Evolutionary conservation across 139 green algal species (phyloP).

Genomic region (Chlorella vulgaris): DNA sequence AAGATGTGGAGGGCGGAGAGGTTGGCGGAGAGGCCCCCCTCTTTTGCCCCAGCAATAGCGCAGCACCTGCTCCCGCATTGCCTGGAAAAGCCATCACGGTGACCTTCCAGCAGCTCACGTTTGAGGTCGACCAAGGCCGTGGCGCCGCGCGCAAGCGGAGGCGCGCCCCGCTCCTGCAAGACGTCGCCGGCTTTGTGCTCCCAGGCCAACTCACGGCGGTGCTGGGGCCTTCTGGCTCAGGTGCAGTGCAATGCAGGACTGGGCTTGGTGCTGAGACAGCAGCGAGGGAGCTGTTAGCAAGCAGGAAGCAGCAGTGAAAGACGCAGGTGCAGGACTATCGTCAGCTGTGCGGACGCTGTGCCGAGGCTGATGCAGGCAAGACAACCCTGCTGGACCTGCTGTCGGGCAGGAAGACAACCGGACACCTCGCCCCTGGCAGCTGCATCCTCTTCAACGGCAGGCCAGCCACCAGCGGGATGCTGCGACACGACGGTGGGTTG

Average conservation of each 20-base stretch:
- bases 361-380: conserved; percentile 58
- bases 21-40: too few relatives aligned
- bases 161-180: background rate
- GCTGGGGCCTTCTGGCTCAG: conserved; percentile 4
- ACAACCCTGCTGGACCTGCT: conserved; percentile 69
- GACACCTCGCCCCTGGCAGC: background rate
- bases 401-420: conserved; percentile 56
- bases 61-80: background rate
- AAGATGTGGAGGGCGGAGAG: too few relatives aligned
- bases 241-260: too few relatives aligned
- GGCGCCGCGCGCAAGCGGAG: background rate
- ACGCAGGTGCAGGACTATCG: background rate
- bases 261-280: too few relatives aligned
- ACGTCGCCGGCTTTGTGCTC: background rate
- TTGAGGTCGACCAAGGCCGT: background rate
- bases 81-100: background rate
- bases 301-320: background rate
- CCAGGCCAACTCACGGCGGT: conserved; percentile 1
- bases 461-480: conserved; percentile 29
- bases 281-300: too few relatives aligned
- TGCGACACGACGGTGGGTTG: conserved; percentile 31
- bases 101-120: background rate
- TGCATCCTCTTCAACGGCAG: conserved; percentile 40
- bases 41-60: too few relatives aligned
- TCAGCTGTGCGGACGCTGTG: background rate